Evolutionary conservation across 164 flowering plant species (phyloP), one percentile per base, ranked within the genome.

Genomic region (Stephania japonica): DNA sequence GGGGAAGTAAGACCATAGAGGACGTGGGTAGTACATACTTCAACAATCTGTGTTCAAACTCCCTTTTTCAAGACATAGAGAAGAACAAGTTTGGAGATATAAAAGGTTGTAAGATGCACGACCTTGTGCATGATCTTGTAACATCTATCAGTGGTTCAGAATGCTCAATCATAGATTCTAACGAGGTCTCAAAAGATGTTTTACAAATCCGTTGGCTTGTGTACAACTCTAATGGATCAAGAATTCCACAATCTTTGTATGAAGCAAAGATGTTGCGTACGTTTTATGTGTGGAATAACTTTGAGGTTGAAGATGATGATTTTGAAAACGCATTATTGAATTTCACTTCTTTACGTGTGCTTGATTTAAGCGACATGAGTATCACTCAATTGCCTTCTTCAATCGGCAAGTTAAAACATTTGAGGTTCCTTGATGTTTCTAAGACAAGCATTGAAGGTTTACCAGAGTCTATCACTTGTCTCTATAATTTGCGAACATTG

Each of bases 281-380:
- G 3, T 56, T 56, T 56, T 56, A 16, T 19, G n/a, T 56, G 0
- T 56, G 62, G n/a, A 56, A 3, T 19, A 8, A 6, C 6, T 3
- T 16, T 19, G 62, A 56, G n/a, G 62, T 56, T 11, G 62, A 56
- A 6, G 18, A 14, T 19, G 21, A 14, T 61, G 47, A 56, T 3
- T 56, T 19, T 56, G n/a, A 10, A 14, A 8, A 56, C 5, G 42
- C 7, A 0, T 69, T 75, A 19, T 56, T 56, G n/a, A 56, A 56
- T 3, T 19, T 56, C n/a, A 56, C 4, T 19, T 56, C 21, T 5
- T 44, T 75, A 12, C 67, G 77, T 21, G 77, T 65, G 66, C 42
- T 75, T 25, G 72, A 69, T 63, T 63, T 75, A 6, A 63, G 47
- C 43, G 11, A 1, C 5, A 26, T 13, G 26, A 11, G n/a, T 3